Evolutionary conservation across 2,329 filamentous ascomycete species (phyloP).

Genomic region (Dactylonectria macrodidyma): DNA sequence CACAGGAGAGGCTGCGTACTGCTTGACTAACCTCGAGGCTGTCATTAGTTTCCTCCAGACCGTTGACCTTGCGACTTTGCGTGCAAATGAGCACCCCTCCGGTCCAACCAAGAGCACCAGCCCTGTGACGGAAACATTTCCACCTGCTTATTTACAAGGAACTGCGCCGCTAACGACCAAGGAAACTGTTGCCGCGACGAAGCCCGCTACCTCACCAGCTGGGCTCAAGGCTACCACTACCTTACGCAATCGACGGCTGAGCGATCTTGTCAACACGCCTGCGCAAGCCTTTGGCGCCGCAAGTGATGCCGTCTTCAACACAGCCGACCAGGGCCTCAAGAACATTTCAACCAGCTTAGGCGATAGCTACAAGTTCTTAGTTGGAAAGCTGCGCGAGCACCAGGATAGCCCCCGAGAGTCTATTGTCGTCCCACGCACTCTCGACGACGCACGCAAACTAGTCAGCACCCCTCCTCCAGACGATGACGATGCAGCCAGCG

Average conservation of each 20-base stretch:
- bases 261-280: constrained; percentile 88
- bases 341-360: constrained; percentile 92
- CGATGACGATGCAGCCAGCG: constrained; percentile 75
- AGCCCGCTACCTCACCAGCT: constrained; percentile 55
- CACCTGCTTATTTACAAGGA: constrained; percentile 68
- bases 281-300: constrained; percentile 86
- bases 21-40: constrained; percentile 94
- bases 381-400: constrained; percentile 88
- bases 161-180: constrained; percentile 54
- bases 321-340: constrained; percentile 92
- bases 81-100: constrained; percentile 82
- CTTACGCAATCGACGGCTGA: constrained; percentile 81
- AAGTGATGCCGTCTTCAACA: constrained; percentile 87
- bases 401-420: constrained; percentile 61
- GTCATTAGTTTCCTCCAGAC: constrained; percentile 95
- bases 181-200: constrained; percentile 53
- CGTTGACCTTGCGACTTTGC: constrained; percentile 90
- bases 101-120: constrained; percentile 73
- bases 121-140: constrained; percentile 69
- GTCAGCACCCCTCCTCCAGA: constrained; percentile 80
- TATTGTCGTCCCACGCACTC: constrained; percentile 83
- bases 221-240: constrained; percentile 63
- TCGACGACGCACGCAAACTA: constrained; percentile 92
- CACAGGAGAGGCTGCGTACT: constrained; percentile 95
- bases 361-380: constrained; percentile 92